Percentiles rank a stretch among this genome's conserved stretches.
phyloP scores from a whole-genome alignment of 257 asterid genomes.

The Solanum piurae region DNA sequence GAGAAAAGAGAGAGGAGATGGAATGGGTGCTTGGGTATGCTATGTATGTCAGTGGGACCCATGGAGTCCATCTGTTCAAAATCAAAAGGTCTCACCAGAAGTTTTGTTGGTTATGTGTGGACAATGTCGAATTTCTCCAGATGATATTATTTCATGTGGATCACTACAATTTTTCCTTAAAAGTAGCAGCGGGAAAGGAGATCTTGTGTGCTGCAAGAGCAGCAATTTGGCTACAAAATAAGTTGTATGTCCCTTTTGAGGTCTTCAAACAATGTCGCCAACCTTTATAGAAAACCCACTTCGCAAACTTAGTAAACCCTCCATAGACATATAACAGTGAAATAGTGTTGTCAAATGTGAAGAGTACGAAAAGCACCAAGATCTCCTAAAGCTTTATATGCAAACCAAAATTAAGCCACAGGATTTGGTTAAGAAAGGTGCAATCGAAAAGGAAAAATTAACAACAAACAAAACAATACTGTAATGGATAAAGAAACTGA shows the following conservation, averaged over 20 bases:
- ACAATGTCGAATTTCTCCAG: background rate
- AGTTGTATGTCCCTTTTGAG: background rate
- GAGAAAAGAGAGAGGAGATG: background rate
- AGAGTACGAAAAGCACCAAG: background rate
- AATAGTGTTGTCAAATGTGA: background rate
- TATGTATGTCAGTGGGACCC: background rate
- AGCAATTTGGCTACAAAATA: background rate
- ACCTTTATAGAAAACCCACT: background rate
- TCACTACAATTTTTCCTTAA: background rate
- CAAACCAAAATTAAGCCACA: background rate
- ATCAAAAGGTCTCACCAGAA: background rate
- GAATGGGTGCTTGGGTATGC: background rate
- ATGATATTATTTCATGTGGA: background rate
- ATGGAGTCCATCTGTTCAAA: background rate
- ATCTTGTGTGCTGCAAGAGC: background rate
- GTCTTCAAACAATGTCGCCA: background rate
- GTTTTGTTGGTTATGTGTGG: background rate
- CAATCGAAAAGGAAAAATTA: background rate
- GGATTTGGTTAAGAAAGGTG: background rate
- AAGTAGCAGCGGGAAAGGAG: background rate
- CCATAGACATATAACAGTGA: background rate
- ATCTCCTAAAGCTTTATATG: background rate
- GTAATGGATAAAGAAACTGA: background rate
- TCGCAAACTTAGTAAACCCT: background rate
- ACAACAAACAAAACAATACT: background rate